Conservation (phyloP, 2,329 filamentous ascomycete species). For the Furcasterigmium sp. region DNA sequence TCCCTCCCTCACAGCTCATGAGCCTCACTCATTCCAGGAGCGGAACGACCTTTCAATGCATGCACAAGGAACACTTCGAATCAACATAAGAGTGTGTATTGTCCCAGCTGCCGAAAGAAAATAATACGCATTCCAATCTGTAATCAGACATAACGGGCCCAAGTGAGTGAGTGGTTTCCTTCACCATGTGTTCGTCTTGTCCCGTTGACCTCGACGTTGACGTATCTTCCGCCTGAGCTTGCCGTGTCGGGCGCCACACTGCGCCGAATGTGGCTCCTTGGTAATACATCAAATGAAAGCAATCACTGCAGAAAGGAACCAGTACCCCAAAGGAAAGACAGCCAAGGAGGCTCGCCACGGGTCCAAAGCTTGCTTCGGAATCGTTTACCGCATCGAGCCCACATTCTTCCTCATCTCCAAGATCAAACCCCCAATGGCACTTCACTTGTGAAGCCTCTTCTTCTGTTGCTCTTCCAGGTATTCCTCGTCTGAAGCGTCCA, state of each 20-base stretch:
- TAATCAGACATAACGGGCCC: constrained; percentile 1
- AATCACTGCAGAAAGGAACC: constrained; percentile 2
- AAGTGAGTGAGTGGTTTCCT: constrained; percentile 1
- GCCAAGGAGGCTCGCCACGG: not conserved
- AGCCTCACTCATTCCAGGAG: too few species aligned
- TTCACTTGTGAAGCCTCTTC: constrained; percentile 31
- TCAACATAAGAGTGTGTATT: not conserved
- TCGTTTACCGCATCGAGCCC: not conserved
- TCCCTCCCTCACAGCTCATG: too few species aligned
- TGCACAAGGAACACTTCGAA: too few species aligned
- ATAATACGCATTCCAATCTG: constrained; percentile 2
- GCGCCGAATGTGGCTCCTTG: not conserved
- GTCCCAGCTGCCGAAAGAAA: not conserved
- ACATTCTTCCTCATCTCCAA: not conserved
- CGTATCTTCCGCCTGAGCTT: not conserved
- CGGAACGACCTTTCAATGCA: too few species aligned
- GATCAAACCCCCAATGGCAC: not conserved
- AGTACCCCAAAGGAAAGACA: constrained; percentile 6
- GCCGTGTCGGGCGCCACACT: not conserved
- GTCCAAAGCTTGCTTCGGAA: not conserved
- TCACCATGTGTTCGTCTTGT: not conserved
- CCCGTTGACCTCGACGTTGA: too few species aligned
- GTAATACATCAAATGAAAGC: not conserved
- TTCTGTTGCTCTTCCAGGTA: constrained; percentile 53
- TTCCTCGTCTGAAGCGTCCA: constrained; percentile 92